Conservation (phyloP, 768 basidiomycete species). For the Psilocybe cyanescens region DNA sequence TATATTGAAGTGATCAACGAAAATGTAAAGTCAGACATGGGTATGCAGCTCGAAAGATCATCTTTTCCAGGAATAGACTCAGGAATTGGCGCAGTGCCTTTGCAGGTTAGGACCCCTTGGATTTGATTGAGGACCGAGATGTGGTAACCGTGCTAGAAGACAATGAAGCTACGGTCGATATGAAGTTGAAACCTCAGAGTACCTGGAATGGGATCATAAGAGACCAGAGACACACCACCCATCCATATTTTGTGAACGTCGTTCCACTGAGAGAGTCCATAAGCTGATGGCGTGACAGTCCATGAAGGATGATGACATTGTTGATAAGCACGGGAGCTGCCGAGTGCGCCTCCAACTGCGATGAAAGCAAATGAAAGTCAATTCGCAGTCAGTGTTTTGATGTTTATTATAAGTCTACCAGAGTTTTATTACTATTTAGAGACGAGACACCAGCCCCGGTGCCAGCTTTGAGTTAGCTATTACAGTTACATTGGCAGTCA, state of each 20-base stretch:
- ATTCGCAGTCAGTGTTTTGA: too few species aligned
- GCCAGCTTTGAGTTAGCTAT: too few species aligned
- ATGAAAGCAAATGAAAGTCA: too few species aligned
- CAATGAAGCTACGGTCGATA: slow-evolving; percentile 2
- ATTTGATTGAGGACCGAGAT: slow-evolving; percentile 92
- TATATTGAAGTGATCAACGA: slow-evolving; percentile 85
- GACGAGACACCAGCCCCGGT: too few species aligned
- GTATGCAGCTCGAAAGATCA: slow-evolving; percentile 73
- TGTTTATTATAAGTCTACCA: too few species aligned
- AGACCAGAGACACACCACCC: slow-evolving; percentile 70
- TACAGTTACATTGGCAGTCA: too few species aligned
- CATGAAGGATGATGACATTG: too few species aligned
- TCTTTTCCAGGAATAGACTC: slow-evolving; percentile 29
- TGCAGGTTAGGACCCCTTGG: slow-evolving; percentile 77
- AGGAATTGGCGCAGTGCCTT: slow-evolving; percentile 24
- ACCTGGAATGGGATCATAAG: slow-evolving; percentile 65
- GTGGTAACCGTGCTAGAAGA: slow-evolving; percentile 83
- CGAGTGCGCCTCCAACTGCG: neutral
- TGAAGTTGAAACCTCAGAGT: slow-evolving; percentile 3
- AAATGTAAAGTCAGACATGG: slow-evolving; percentile 77
- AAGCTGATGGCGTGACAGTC: too few species aligned
- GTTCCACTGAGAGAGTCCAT: slow-evolving; percentile 13
- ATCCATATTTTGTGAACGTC: slow-evolving; percentile 65
- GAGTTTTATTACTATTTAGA: too few species aligned
- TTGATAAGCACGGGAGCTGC: neutral